Evolutionary conservation across 169 alveolate species (phyloP).

Genomic region (Cystoisospora suis): DNA sequence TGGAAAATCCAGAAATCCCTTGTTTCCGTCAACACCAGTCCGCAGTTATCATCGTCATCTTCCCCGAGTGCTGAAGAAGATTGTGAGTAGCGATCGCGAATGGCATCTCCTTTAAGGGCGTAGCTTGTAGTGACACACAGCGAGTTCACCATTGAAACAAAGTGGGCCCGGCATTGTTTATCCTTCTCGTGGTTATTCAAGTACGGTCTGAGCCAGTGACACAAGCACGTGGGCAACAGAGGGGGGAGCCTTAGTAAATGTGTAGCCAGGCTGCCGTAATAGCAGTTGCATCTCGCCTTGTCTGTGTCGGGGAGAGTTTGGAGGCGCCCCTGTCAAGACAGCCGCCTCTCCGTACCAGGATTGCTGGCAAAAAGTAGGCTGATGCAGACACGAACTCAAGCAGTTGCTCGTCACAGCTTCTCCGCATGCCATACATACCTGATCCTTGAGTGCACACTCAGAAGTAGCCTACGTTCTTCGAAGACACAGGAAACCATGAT

Average conservation of each 20-base stretch:
- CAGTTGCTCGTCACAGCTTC: too few species aligned
- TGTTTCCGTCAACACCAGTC: conserved; percentile 70
- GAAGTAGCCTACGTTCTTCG: too few species aligned
- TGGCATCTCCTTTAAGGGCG: not conserved
- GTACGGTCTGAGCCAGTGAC: conserved; percentile 37
- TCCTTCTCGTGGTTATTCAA: conserved; percentile 27
- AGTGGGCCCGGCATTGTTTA: conserved; percentile 41
- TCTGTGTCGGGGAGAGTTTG: too few species aligned
- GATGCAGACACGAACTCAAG: too few species aligned
- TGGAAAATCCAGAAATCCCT: conserved; percentile 67
- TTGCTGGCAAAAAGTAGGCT: too few species aligned
- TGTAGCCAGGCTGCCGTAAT: too few species aligned
- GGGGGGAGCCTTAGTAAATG: not conserved
- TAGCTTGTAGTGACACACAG: conserved; percentile 49
- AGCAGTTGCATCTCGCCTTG: too few species aligned
- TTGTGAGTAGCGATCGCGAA: not conserved
- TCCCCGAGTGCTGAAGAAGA: not conserved
- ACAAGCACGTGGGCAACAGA: not conserved
- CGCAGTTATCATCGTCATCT: conserved; percentile 66
- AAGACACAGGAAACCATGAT: too few species aligned
- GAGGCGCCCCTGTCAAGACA: too few species aligned
- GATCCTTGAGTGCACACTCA: too few species aligned
- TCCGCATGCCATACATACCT: too few species aligned
- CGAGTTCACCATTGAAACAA: conserved; percentile 38
- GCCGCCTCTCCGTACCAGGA: too few species aligned